A percentile compares a stretch with the other conserved stretches of the same genome.
Conservation (phyloP, 164 flowering plant genomes). For the Euptelea pleiosperma region DNA sequence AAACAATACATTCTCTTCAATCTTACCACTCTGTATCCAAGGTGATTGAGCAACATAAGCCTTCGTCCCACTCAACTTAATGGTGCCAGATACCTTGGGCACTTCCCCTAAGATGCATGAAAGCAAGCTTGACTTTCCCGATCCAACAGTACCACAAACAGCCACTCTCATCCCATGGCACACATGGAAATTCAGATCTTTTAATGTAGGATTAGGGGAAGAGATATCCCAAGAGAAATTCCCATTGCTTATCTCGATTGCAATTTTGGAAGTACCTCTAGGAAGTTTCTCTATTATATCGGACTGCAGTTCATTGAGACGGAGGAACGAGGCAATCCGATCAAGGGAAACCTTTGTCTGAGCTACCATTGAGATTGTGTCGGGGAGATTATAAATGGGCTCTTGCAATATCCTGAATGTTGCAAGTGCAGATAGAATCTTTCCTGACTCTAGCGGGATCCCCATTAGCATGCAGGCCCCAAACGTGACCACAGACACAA, state of each 20-base stretch:
- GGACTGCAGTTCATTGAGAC: conserved; percentile 33
- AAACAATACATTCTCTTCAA: conserved; percentile 81
- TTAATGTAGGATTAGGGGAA: conserved; percentile 37
- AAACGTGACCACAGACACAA: conserved; percentile 47
- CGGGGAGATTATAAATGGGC: conserved; percentile 47
- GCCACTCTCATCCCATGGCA: conserved; percentile 64
- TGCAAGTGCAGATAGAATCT: conserved; percentile 47
- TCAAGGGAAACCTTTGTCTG: conserved; percentile 58
- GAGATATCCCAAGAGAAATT: conserved; percentile 45
- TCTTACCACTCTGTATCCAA: conserved; percentile 88
- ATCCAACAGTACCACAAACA: conserved; percentile 76
- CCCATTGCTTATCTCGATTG: conserved; percentile 45
- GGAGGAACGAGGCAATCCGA: conserved; percentile 43
- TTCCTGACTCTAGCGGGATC: conserved; percentile 46
- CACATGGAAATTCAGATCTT: conserved; percentile 46
- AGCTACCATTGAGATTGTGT: conserved; percentile 35
- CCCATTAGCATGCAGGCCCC: conserved; percentile 42
- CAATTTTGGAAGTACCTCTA: conserved; percentile 17
- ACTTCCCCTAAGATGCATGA: conserved; percentile 68
- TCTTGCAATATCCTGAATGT: conserved; percentile 50
- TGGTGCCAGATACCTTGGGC: conserved; percentile 54
- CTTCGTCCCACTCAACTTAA: conserved; percentile 59
- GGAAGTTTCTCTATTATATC: conserved; percentile 36
- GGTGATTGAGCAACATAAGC: conserved; percentile 88
- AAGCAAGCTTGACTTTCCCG: conserved; percentile 75